phyloP scores from a whole-genome alignment of 768 basidiomycete genomes.

The Coprinopsis cinerea region DNA sequence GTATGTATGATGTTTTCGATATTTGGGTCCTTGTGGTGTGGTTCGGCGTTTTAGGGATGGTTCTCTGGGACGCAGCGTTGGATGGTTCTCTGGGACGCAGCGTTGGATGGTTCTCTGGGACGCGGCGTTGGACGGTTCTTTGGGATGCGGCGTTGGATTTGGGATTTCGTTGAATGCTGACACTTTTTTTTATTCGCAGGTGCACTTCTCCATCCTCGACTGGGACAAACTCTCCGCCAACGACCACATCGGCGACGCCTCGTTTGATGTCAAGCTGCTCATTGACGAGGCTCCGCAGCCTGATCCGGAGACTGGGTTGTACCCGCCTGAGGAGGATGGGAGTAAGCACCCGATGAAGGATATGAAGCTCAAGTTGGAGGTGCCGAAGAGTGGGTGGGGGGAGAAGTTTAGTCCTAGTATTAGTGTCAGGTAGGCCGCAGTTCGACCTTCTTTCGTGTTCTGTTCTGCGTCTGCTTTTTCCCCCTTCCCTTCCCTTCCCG shows the following conservation, averaged over 20 bases:
- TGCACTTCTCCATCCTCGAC: slow-evolving; percentile 83
- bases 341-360: slow-evolving; percentile 68
- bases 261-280: slow-evolving; percentile 66
- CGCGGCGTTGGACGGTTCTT: too few species aligned
- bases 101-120: too few species aligned
- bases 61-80: too few species aligned
- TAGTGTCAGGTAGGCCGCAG: slow-evolving; percentile 67
- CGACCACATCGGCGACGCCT: slow-evolving; percentile 80
- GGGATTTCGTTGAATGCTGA: neutral
- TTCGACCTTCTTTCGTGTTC: too few species aligned
- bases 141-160: too few species aligned
- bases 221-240: slow-evolving; percentile 95
- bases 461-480: slow-evolving; percentile 14
- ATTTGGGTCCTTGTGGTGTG: neutral
- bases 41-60: neutral
- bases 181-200: slow-evolving; percentile 12
- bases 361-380: slow-evolving; percentile 58
- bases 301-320: slow-evolving; percentile 52
- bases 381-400: slow-evolving; percentile 64
- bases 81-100: too few species aligned
- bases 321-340: slow-evolving; percentile 36
- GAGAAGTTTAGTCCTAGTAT: slow-evolving; percentile 65
- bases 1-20: neutral
- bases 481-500: neutral
- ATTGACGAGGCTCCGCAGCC: slow-evolving; percentile 63